Percentiles rank a stretch among this genome's conserved stretches.
Evolutionary conservation across 2,329 filamentous ascomycete species (phyloP).

Genomic region (Acephala macrosclerotiorum): DNA sequence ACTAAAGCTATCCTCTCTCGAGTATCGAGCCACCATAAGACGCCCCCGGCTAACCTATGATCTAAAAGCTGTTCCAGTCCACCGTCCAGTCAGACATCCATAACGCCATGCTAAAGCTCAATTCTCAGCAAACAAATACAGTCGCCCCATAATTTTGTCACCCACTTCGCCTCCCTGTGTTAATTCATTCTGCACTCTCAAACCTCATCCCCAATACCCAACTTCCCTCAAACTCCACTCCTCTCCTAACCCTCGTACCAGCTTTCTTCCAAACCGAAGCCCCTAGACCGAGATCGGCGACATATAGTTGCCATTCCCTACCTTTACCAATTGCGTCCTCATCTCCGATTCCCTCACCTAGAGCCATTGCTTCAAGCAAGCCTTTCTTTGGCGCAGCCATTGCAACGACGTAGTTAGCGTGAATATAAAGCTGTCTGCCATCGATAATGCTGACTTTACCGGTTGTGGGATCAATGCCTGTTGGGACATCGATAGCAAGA

Average conservation of each 20-base stretch:
- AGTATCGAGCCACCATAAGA: background rate
- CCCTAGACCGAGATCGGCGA: slow-evolving; percentile 87
- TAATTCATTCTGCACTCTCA: slow-evolving; percentile 36
- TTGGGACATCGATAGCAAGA: slow-evolving; percentile 89
- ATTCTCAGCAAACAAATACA: slow-evolving; percentile 9
- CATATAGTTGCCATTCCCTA: slow-evolving; percentile 75
- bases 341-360: slow-evolving; percentile 38
- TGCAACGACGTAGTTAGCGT: slow-evolving; percentile 82
- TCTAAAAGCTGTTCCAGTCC: background rate
- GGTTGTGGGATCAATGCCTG: slow-evolving; percentile 82
- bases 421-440: slow-evolving; percentile 79
- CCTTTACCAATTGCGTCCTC: slow-evolving; percentile 41
- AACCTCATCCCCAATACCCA: slow-evolving; percentile 79
- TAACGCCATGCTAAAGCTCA: slow-evolving; percentile 33
- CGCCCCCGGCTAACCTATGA: background rate
- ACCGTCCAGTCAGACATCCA: background rate
- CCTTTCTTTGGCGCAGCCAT: slow-evolving; percentile 89
- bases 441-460: slow-evolving; percentile 74
- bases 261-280: slow-evolving; percentile 86
- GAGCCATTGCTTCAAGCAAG: slow-evolving; percentile 73
- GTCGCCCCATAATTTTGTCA: background rate
- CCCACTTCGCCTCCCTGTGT: background rate
- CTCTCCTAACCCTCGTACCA: slow-evolving; percentile 80
- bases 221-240: slow-evolving; percentile 85
- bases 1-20: background rate